These are phyloP conservation scores for Fraxinus xanthoxyloides DNA, from an alignment of 305 asterid species.

Conservation along the genomic window DNA sequence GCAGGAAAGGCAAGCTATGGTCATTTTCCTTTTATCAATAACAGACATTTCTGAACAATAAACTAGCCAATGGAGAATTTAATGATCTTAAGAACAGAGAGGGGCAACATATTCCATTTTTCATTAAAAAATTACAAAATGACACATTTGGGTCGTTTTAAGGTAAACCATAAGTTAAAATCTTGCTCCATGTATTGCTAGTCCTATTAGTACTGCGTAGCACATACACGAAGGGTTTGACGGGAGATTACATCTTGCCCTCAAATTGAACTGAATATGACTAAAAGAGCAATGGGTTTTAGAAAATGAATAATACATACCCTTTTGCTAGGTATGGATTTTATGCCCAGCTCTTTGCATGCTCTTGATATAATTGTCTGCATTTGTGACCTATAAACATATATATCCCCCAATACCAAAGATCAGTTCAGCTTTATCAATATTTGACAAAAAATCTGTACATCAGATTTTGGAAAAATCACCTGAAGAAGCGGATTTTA, in stretches of 20 bases:
- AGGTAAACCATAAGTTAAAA: not conserved
- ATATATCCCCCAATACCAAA: conserved; percentile 14
- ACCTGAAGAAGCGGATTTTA: conserved; percentile 86
- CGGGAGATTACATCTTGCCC: not conserved
- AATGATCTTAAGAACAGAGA: not conserved
- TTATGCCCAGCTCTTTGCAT: conserved; percentile 79
- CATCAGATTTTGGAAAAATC: conserved; percentile 2
- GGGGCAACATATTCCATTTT: not conserved
- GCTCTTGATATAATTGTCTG: conserved; percentile 92
- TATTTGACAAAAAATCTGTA: not conserved
- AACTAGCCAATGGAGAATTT: not conserved
- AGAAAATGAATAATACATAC: conserved; percentile 34
- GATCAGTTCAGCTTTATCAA: not conserved
- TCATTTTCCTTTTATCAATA: not conserved
- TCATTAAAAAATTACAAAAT: not conserved
- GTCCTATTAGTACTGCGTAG: not conserved
- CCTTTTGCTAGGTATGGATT: conserved; percentile 85
- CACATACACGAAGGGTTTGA: not conserved
- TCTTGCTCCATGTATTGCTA: not conserved
- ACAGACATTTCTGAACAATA: not conserved
- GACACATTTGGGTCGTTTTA: not conserved
- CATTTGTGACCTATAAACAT: conserved; percentile 81
- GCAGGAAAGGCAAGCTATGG: too few relatives aligned
- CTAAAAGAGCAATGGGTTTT: not conserved
- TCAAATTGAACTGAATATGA: not conserved